A percentile compares a stretch with the other conserved stretches of the same genome.
phyloP scores from a whole-genome alignment of 1,284 basidiomycete genomes.

The Hemileia vastatrix region DNA sequence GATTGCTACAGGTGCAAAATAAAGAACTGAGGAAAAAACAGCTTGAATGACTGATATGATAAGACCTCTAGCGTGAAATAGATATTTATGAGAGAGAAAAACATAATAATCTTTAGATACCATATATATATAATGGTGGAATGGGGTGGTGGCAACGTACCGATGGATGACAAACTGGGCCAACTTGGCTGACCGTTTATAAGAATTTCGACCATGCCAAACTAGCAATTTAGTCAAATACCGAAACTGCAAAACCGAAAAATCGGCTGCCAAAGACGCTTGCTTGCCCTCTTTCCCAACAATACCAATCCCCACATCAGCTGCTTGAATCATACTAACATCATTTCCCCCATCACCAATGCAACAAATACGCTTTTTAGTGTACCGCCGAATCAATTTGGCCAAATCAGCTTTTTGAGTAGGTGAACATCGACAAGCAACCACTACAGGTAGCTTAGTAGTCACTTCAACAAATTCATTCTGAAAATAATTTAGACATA shows the following conservation, averaged over 20 bases:
- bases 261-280: conserved; percentile 93
- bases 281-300: conserved; percentile 99
- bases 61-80: conserved; percentile 53
- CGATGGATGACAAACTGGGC: conserved; percentile 98
- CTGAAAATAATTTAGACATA: conserved; percentile 78
- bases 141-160: conserved; percentile 3
- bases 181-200: conserved; percentile 92
- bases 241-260: conserved; percentile 93
- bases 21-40: conserved; percentile 85
- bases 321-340: conserved; percentile 91
- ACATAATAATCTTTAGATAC: background rate
- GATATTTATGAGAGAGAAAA: background rate
- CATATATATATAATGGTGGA: background rate
- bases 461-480: conserved; percentile 91
- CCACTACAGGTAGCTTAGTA: conserved; percentile 89
- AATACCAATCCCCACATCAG: conserved; percentile 89
- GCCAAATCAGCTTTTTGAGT: conserved; percentile 99
- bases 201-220: conserved; percentile 95
- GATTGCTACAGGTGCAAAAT: conserved; percentile 94
- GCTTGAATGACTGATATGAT: conserved; percentile 86
- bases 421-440: conserved; percentile 94
- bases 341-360: conserved; percentile 94
- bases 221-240: conserved; percentile 87
- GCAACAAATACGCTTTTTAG: conserved; percentile 91
- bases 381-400: conserved; percentile 74